Evolutionary conservation across 2,329 filamentous ascomycete genomes (phyloP).

Genomic region (Verticillium klebahnii): DNA sequence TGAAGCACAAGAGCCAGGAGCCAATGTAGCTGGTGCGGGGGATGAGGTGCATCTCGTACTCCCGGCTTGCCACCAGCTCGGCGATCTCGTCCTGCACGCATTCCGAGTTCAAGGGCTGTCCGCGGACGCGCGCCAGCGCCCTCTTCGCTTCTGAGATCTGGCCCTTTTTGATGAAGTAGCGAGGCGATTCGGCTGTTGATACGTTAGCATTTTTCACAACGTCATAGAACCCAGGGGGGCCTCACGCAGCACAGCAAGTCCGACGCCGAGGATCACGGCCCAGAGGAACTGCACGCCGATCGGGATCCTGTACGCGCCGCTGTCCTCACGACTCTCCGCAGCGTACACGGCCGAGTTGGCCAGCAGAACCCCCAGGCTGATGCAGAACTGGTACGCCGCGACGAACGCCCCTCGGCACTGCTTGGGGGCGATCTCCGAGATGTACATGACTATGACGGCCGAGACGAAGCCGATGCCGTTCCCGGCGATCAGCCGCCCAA

Average conservation of each 20-base stretch:
- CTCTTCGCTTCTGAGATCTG: constrained; percentile 54
- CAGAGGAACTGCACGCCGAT: constrained; percentile 62
- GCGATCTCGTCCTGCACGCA: constrained; percentile 66
- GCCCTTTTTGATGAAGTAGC: constrained; percentile 67
- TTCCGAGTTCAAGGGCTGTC: constrained; percentile 58
- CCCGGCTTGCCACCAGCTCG: constrained; percentile 71
- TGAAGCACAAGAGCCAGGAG: constrained; percentile 58
- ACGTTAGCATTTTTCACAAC: constrained; percentile 32
- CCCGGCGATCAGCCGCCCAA: constrained; percentile 61
- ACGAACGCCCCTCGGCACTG: constrained; percentile 69
- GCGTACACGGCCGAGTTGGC: constrained; percentile 65
- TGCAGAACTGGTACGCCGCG: constrained; percentile 72
- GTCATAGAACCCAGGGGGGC: constrained; percentile 43
- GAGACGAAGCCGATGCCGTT: constrained; percentile 65
- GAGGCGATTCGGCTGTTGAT: constrained; percentile 59
- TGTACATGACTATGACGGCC: constrained; percentile 65
- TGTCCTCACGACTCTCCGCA: constrained; percentile 53
- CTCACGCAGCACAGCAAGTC: constrained; percentile 10
- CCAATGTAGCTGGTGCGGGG: constrained; percentile 49
- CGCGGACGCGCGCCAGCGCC: constrained; percentile 57
- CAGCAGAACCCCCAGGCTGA: constrained; percentile 68
- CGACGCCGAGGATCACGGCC: constrained; percentile 30
- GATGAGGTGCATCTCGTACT: constrained; percentile 60
- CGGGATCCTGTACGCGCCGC: constrained; percentile 66
- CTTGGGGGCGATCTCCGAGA: constrained; percentile 57